A percentile compares a stretch with the other conserved stretches of the same genome.
These are phyloP conservation scores for Kluyveromyces nonfermentans DNA, from an alignment of 805 yeast species.

Conservation along the genomic window DNA sequence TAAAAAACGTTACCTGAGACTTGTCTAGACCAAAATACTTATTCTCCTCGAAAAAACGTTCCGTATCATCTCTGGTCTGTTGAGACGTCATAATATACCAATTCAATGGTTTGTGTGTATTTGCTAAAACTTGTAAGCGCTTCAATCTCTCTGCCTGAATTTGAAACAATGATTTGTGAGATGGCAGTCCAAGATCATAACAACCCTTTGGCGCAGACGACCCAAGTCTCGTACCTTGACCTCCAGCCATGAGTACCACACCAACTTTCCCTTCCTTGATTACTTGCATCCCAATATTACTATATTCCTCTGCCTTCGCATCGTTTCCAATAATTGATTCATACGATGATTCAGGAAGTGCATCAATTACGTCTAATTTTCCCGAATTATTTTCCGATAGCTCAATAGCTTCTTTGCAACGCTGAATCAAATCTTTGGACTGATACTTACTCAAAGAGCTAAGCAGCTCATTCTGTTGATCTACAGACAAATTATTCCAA, in stretches of 20 bases:
- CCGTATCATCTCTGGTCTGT: slow-evolving; percentile 73
- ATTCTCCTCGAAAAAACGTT: slow-evolving; percentile 52
- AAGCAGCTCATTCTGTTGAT: slow-evolving; percentile 31
- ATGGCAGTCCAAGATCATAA: slow-evolving; percentile 77
- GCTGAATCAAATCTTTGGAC: slow-evolving; percentile 30
- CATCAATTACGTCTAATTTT: slow-evolving; percentile 26
- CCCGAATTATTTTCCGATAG: slow-evolving; percentile 25
- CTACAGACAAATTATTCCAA: slow-evolving; percentile 32
- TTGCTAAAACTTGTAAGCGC: slow-evolving; percentile 41
- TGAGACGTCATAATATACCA: slow-evolving; percentile 96
- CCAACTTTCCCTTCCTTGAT: slow-evolving; percentile 71
- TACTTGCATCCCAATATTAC: slow-evolving; percentile 51
- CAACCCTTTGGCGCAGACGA: slow-evolving; percentile 91
- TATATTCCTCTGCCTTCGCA: slow-evolving; percentile 34
- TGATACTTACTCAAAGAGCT: slow-evolving; percentile 21
- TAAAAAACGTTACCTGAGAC: slow-evolving; percentile 64
- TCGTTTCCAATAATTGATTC: slow-evolving; percentile 35
- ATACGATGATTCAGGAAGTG: slow-evolving; percentile 49
- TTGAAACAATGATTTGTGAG: slow-evolving; percentile 77
- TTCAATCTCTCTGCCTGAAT: slow-evolving; percentile 82
- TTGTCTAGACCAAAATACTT: slow-evolving; percentile 60
- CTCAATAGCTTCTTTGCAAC: slow-evolving; percentile 35
- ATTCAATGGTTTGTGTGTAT: slow-evolving; percentile 33
- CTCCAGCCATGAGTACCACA: slow-evolving; percentile 92
- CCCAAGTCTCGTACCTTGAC: slow-evolving; percentile 95